These are phyloP conservation scores for Flagelloscypha sp. DNA, from an alignment of 768 basidiomycete species.

Conservation along the genomic window DNA sequence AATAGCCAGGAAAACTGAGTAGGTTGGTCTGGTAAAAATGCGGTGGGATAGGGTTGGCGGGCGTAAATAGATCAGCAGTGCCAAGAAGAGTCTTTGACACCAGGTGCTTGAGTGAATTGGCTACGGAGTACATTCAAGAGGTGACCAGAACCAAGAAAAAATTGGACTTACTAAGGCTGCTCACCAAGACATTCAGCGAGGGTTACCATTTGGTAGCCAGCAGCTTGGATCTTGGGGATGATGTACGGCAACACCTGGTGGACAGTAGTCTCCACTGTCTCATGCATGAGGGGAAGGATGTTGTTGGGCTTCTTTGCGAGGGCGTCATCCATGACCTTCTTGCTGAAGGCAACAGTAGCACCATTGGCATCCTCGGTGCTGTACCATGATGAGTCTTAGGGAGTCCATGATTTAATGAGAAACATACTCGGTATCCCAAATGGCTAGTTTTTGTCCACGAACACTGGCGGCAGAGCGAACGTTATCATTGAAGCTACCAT, in stretches of 20 bases:
- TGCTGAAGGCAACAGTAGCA: constrained; percentile 19
- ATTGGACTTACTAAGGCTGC: too few species aligned
- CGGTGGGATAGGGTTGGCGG: too few species aligned
- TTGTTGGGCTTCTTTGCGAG: constrained; percentile 22
- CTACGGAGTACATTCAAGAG: too few species aligned
- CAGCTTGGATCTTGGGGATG: constrained; percentile 25
- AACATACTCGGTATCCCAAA: constrained; percentile 33
- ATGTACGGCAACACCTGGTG: constrained; percentile 30
- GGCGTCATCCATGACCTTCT: constrained; percentile 20
- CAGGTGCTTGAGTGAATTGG: too few species aligned
- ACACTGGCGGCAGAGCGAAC: constrained; percentile 23
- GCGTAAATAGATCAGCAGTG: too few species aligned
- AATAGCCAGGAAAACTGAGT: too few species aligned
- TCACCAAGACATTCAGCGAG: constrained; percentile 32
- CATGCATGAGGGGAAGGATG: constrained; percentile 34
- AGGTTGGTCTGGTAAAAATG: too few species aligned
- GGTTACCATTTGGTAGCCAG: constrained; percentile 34
- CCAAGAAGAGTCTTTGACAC: too few species aligned
- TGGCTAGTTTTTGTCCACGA: constrained; percentile 23
- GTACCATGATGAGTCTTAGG: too few species aligned
- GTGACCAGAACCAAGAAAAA: too few species aligned
- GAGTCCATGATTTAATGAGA: not conserved
- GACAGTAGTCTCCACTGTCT: constrained; percentile 13
- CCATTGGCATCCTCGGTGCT: constrained; percentile 34
- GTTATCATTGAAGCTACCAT: constrained; percentile 31